These are phyloP conservation scores for Chytriomyces confervae DNA, from an alignment of 192 early-diverging fungal genomes.

Conservation along the genomic window DNA sequence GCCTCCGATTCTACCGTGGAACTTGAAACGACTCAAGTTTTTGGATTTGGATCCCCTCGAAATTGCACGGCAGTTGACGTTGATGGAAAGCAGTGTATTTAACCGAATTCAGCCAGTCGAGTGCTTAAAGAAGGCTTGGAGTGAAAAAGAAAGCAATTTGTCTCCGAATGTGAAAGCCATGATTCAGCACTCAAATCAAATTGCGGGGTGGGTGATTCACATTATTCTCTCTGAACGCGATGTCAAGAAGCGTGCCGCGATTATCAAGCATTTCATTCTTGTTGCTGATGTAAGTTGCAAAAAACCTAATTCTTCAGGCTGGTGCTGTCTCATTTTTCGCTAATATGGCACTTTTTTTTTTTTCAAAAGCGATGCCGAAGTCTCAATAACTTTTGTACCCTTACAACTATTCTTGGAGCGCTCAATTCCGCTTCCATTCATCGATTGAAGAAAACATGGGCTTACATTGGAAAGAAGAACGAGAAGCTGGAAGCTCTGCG, in stretches of 20 bases:
- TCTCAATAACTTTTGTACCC: slow-evolving; percentile 94
- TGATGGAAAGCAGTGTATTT: slow-evolving; percentile 86
- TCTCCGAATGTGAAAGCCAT: slow-evolving; percentile 88
- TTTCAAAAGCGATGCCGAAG: slow-evolving; percentile 67
- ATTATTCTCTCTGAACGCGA: slow-evolving; percentile 77
- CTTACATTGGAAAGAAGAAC: slow-evolving; percentile 7
- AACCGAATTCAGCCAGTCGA: slow-evolving; percentile 85
- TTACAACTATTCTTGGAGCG: slow-evolving; percentile 88
- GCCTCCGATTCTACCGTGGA: slow-evolving; percentile 80
- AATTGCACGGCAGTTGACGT: slow-evolving; percentile 92
- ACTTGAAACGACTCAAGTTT: slow-evolving; percentile 76
- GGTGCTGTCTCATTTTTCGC: neutral
- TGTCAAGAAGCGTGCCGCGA: slow-evolving; percentile 49
- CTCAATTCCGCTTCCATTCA: slow-evolving; percentile 88
- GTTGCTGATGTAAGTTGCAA: slow-evolving; percentile 55
- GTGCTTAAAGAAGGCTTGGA: slow-evolving; percentile 93
- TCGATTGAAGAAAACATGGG: slow-evolving; percentile 89
- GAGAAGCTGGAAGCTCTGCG: slow-evolving; percentile 61
- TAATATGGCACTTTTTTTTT: neutral
- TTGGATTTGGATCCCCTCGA: slow-evolving; percentile 92
- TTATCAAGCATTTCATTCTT: slow-evolving; percentile 56
- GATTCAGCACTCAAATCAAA: slow-evolving; percentile 83
- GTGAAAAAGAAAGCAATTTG: slow-evolving; percentile 51
- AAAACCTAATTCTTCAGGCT: slow-evolving; percentile 3
- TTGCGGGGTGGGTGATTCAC: slow-evolving; percentile 87